These are phyloP conservation scores for Leccinum solheimii DNA, from an alignment of 1,284 basidiomycete genomes.

Conservation along the genomic window DNA sequence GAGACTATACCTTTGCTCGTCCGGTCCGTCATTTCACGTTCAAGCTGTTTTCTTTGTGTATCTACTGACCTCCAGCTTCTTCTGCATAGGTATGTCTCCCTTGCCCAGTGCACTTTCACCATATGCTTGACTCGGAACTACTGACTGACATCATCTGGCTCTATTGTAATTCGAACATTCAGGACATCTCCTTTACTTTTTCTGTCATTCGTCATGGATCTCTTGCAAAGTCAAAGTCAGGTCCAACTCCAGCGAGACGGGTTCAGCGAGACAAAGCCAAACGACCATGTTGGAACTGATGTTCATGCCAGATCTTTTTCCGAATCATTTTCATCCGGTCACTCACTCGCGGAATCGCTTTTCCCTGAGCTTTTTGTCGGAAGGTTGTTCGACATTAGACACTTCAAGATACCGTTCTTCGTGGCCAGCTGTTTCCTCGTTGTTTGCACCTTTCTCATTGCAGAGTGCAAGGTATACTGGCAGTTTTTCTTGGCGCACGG, in stretches of 20 bases:
- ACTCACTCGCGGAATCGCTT: conserved; percentile 7
- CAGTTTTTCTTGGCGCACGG: conserved; percentile 46
- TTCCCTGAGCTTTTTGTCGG: conserved; percentile 25
- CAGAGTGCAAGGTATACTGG: conserved; percentile 47
- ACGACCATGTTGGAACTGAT: background rate
- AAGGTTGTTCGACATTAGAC: conserved; percentile 9
- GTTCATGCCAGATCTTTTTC: background rate
- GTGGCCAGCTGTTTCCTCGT: conserved; percentile 34
- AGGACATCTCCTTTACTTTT: background rate
- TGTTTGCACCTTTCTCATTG: conserved; percentile 42
- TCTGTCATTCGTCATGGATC: background rate
- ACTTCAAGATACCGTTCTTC: conserved; percentile 9
- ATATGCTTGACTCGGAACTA: background rate
- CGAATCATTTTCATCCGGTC: background rate
- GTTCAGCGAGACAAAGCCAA: background rate
- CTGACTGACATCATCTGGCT: background rate
- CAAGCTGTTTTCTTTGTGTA: background rate
- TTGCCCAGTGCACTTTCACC: background rate
- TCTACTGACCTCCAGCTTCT: background rate
- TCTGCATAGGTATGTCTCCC: background rate
- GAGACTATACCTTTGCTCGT: background rate
- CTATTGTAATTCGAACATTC: background rate
- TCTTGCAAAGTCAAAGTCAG: background rate
- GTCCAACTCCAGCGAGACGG: background rate
- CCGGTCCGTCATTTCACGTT: background rate